phyloP scores from a whole-genome alignment of 305 asterid species.

The Nicotiana rustica region DNA sequence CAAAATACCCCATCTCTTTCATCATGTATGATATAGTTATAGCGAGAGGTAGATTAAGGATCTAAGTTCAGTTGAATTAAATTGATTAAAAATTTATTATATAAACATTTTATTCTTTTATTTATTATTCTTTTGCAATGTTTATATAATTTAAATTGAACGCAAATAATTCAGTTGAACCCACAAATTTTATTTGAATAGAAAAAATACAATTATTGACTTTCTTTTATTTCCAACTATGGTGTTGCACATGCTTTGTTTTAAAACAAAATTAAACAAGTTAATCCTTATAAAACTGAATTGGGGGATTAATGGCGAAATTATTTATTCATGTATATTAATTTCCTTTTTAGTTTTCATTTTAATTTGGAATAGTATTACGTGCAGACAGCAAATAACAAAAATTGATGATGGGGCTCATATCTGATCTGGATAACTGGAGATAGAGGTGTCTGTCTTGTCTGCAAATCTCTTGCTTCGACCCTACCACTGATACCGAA shows the following conservation, averaged over 20 bases:
- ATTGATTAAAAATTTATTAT: not conserved
- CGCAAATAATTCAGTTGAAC: too few relatives aligned
- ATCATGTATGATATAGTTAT: not conserved
- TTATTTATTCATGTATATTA: too few relatives aligned
- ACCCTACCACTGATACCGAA: not conserved
- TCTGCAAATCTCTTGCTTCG: not conserved
- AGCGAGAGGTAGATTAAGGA: not conserved
- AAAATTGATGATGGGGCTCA: constrained; percentile 22
- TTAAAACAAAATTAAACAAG: too few relatives aligned
- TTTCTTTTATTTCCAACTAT: too few relatives aligned
- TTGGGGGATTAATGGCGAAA: too few relatives aligned
- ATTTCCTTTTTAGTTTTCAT: not conserved
- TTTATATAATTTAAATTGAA: not conserved
- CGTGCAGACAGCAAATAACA: not conserved
- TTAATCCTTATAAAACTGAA: too few relatives aligned
- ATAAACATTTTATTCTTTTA: not conserved
- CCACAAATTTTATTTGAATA: too few relatives aligned
- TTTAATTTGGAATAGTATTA: not conserved
- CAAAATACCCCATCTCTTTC: not conserved
- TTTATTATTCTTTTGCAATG: not conserved
- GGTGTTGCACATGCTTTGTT: too few relatives aligned
- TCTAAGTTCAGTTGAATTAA: not conserved
- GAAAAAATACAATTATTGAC: too few relatives aligned
- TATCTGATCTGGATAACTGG: constrained; percentile 3
- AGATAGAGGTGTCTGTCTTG: constrained; percentile 16